Evolutionary conservation across 2,329 filamentous ascomycete genomes (phyloP), one percentile per base, ranked within the genome.

Genomic region (Endothia cerciana): DNA sequence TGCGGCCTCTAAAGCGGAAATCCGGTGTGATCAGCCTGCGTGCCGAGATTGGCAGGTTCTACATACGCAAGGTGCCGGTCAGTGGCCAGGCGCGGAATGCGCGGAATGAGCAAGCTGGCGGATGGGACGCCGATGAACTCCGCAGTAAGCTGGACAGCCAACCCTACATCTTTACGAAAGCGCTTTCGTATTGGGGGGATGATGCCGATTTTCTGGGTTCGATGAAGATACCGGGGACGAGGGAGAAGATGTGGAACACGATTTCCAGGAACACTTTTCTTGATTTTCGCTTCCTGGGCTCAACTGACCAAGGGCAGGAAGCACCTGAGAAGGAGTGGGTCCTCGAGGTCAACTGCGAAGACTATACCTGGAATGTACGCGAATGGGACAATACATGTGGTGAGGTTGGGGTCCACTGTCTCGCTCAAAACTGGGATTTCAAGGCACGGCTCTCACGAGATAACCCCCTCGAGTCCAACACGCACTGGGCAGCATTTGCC

Each of bases 351-450:
- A 66, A 74, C 45, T 69, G 66, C 13, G 65, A 53, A 0, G 45
- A 47, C 3, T 74, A 74, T 41, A 64, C 61, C 0, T 74, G 72
- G 62, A 70, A 49, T 8, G 65, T 75, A 28, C 73, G 69, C n/a
- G 49, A 69, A 13, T n/a, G 63, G 2, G 38, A 62, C 19, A 62
- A 71, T 47, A 64, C 40, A 4, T 62, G 68, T 10, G 63, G 63
- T 6, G 69, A 70, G 6, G 57, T 75, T 15, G 72, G 69, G 62
- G 65, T 77, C 8, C 75, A 77, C 66, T 75, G 72, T 25, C 67
- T 76, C 19, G 71, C 68, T 4, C 73, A 72, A 17, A 70, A 73
- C 57, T 77, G 74, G 75, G 75, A 77, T 60, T 62, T 73, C 8
- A 71, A 70, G n/a, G 65, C 75, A 8, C 56, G 68, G 7, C 59